These are phyloP conservation scores for Penicillium diatomitis DNA, from an alignment of 495 filamentous ascomycete genomes.

Conservation along the genomic window DNA sequence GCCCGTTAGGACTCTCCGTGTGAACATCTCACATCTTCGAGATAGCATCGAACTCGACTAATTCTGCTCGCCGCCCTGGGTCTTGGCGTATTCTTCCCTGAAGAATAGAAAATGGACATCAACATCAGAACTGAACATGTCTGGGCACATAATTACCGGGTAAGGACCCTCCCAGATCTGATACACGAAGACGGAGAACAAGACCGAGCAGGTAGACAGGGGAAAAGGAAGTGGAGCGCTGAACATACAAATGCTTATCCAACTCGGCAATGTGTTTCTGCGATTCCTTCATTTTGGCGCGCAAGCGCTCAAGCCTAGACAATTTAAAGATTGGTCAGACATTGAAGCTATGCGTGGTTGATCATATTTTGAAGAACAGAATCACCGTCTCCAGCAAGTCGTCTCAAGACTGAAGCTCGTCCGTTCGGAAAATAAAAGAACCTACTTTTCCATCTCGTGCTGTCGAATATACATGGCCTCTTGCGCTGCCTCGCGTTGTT, in stretches of 20 bases:
- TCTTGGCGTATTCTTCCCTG: conserved; percentile 59
- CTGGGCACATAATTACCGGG: no score
- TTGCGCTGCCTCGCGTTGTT: conserved; percentile 69
- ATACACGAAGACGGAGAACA: no score
- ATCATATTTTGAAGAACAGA: no score
- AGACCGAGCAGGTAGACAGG: no score
- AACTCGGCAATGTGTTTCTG: conserved; percentile 67
- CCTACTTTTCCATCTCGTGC: conserved; percentile 69
- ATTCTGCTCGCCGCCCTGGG: conserved; percentile 66
- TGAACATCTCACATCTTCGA: no score
- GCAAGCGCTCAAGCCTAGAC: conserved; percentile 47
- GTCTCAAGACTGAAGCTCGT: no score
- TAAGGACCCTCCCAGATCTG: no score
- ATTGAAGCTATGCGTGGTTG: no score
- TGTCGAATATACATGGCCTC: conserved; percentile 69
- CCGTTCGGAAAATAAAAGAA: neutral
- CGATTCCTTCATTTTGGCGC: conserved; percentile 64
- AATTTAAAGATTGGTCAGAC: no score
- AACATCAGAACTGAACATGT: neutral
- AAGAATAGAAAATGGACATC: neutral
- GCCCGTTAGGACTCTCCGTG: no score
- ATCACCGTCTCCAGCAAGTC: no score
- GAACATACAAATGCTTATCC: conserved; percentile 62
- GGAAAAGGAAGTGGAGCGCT: neutral
- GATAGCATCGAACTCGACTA: conserved; percentile 22